Conservation (phyloP, 139 green algal species). For the Picochlorum sp. region DNA sequence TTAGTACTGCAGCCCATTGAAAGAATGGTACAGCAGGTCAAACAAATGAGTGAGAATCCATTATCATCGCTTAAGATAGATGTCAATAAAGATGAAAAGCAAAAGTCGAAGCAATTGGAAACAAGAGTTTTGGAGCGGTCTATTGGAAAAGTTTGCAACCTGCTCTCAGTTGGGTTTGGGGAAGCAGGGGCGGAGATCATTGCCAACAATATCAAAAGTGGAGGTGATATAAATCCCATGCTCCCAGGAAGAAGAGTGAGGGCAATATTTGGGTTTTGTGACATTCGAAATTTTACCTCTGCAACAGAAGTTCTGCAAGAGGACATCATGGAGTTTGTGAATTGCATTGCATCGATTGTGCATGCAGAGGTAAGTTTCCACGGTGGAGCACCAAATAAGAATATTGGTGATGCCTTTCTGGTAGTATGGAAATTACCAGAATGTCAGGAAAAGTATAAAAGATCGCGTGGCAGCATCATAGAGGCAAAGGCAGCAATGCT, state of each 20-base stretch:
- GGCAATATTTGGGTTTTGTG: constrained; percentile 95
- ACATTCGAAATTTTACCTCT: constrained; percentile 89
- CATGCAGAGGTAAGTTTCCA: constrained; percentile 80
- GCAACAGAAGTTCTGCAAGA: constrained; percentile 90
- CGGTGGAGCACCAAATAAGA: constrained; percentile 93
- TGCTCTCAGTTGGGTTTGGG: constrained; percentile 90
- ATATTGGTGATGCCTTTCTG: constrained; percentile 96
- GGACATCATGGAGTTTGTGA: constrained; percentile 97
- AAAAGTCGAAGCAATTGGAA: constrained; percentile 36
- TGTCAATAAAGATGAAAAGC: not conserved
- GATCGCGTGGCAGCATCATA: constrained; percentile 9
- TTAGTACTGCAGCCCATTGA: constrained; percentile 88
- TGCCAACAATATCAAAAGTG: constrained; percentile 86
- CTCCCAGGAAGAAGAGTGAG: constrained; percentile 73
- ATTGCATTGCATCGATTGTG: constrained; percentile 89
- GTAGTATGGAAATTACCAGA: constrained; percentile 82
- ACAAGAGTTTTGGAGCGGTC: constrained; percentile 80
- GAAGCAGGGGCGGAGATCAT: constrained; percentile 87
- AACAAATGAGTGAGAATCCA: constrained; percentile 12
- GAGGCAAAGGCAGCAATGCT: constrained; percentile 1
- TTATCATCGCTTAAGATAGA: not conserved
- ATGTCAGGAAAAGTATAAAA: constrained; percentile 8
- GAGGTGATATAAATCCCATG: constrained; percentile 90
- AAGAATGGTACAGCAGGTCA: constrained; percentile 77
- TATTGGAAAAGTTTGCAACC: constrained; percentile 83